A percentile compares a stretch with the other conserved stretches of the same genome.
Conservation (phyloP, 1,139 yeast genomes). For the Blastobotrys ciferrii region DNA sequence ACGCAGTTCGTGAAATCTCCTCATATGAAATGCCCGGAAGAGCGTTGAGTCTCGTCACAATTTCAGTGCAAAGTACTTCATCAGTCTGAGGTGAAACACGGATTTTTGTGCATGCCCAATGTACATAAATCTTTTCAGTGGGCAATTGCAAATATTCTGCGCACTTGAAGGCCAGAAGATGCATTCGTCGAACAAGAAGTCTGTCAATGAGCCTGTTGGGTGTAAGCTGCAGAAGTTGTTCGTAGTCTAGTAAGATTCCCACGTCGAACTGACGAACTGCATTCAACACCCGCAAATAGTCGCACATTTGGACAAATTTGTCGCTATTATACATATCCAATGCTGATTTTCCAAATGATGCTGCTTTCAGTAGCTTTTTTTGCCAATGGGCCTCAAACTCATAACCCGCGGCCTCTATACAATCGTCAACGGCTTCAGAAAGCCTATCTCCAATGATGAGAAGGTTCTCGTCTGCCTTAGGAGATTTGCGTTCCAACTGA, state of each 20-base stretch:
- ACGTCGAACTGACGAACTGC: conserved; percentile 60
- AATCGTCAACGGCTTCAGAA: conserved; percentile 61
- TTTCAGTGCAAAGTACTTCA: conserved; percentile 49
- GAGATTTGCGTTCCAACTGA: conserved; percentile 63
- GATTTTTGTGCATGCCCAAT: conserved; percentile 82
- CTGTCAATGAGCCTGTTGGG: conserved; percentile 53
- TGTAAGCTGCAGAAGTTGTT: conserved; percentile 44
- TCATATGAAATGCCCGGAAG: conserved; percentile 54
- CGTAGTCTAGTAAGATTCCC: conserved; percentile 66
- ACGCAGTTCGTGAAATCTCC: conserved; percentile 66
- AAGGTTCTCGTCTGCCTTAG: conserved; percentile 81
- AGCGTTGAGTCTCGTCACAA: conserved; percentile 47
- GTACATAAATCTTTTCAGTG: conserved; percentile 56
- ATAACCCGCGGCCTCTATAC: conserved; percentile 71
- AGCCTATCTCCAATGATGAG: conserved; percentile 52
- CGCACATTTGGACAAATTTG: conserved; percentile 59
- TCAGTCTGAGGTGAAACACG: conserved; percentile 58
- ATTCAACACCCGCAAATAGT: conserved; percentile 64
- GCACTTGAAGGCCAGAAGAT: conserved; percentile 62
- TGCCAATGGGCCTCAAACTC: conserved; percentile 81
- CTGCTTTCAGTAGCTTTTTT: conserved; percentile 74
- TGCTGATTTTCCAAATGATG: conserved; percentile 80
- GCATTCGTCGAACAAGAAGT: conserved; percentile 59
- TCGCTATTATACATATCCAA: conserved; percentile 55
- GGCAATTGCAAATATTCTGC: conserved; percentile 54